Percentiles rank a stretch among this genome's conserved stretches.
These are phyloP conservation scores for Heterobasidion irregulare DNA, from an alignment of 1,284 basidiomycete genomes.

Conservation along the genomic window DNA sequence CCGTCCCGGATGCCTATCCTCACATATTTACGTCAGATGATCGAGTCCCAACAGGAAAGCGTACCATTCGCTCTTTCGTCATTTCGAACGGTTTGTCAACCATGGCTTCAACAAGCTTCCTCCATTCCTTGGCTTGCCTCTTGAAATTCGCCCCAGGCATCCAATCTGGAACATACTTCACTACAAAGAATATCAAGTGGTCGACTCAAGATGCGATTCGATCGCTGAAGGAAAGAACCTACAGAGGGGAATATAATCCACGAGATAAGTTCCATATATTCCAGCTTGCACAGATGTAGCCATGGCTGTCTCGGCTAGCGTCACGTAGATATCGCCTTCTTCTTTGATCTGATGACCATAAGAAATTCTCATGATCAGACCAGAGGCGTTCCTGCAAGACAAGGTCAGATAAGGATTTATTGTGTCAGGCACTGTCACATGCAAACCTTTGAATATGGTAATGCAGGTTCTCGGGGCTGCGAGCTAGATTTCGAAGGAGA, in stretches of 20 bases:
- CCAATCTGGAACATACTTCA: conserved; percentile 54
- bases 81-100: background rate
- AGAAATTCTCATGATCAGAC: background rate
- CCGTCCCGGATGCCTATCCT: conserved; percentile 15
- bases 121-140: conserved; percentile 40
- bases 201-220: background rate
- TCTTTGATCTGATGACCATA: conserved; percentile 1
- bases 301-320: conserved; percentile 15
- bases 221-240: background rate
- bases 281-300: conserved; percentile 13
- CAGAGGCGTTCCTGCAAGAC: background rate
- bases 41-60: background rate
- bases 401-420: background rate
- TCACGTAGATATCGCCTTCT: conserved; percentile 14
- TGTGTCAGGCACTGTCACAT: background rate
- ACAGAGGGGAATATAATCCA: conserved; percentile 19
- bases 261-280: conserved; percentile 16
- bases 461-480: background rate
- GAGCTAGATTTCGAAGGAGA: background rate
- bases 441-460: background rate
- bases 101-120: conserved; percentile 16
- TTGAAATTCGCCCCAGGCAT: conserved; percentile 58
- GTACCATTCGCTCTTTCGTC: background rate
- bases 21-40: background rate
- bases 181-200: conserved; percentile 21